Evolutionary conservation across 2,329 filamentous ascomycete species (phyloP), one percentile per base, ranked within the genome.

Genomic region (Cladobotryum mycophilum): DNA sequence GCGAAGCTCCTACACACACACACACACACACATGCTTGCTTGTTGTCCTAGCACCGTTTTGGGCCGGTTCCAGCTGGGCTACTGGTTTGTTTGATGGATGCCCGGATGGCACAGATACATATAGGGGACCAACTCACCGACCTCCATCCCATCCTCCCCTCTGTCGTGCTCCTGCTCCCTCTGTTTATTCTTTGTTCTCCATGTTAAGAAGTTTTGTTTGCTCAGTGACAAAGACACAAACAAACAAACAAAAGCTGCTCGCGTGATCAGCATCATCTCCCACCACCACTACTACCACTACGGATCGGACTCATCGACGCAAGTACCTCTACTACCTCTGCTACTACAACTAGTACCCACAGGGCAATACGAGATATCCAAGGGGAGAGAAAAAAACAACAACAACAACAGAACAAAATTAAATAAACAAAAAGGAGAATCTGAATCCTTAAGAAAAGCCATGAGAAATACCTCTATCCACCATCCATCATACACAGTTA

Each of bases 381-480:
- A 30, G 25, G 6, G 25, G 22, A 25, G 22, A 25, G 7, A 25
- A 30, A 30, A 30, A 7, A 30, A 30, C 25, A 30, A 30, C 36
- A 38, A 43, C 7, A 40, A 22, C 13, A 34, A 42, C 38, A 43
- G 22, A 4, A 47, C 8, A 5, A 14, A 48, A 17, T 36, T 11
- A 20, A 17, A 51, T 7, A 38, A 38, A n/a, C n/a, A n/a, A 38
- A 38, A 41, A 35, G 15, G 8, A 20, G 34, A 14, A 20, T 20
- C 20, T 20, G 3, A 48, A 13, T 15, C 15, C 18, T 22, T 34
- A 25, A 35, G 25, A 17, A 46, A 48, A 52, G 41, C 51, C 34
- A 52, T 52, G 51, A 45, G 46, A 52, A 46, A 41, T 35, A 41
- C 25, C 46, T 37, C 34, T 49, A 37, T 33, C 17, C 15, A 22